These are phyloP conservation scores for Letharia columbiana DNA, from an alignment of 495 filamentous ascomycete genomes.

Conservation along the genomic window DNA sequence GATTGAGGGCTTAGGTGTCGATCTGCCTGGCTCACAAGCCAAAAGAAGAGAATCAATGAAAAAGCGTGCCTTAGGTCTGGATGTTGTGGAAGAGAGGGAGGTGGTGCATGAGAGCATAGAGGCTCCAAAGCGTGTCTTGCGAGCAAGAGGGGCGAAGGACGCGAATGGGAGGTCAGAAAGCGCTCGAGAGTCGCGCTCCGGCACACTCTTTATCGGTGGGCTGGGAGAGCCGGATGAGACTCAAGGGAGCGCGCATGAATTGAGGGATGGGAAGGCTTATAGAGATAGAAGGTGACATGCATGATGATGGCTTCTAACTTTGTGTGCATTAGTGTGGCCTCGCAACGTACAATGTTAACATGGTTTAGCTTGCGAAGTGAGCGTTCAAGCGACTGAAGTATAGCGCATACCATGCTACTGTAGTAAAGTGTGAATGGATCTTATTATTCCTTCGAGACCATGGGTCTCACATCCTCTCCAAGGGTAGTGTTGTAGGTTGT, in stretches of 20 bases:
- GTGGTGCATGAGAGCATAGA: constrained; percentile 13
- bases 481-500: background rate
- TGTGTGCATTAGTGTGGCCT: background rate
- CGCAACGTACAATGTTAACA: background rate
- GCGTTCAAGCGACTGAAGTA: background rate
- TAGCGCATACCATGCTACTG: background rate
- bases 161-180: constrained; percentile 11
- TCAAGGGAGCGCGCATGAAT: constrained; percentile 5
- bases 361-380: background rate
- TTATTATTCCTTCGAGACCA: background rate
- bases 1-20: constrained; percentile 29
- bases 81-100: constrained; percentile 30
- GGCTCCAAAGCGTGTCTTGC: constrained; percentile 14
- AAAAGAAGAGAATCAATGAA: constrained; percentile 11
- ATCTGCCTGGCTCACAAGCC: constrained; percentile 32
- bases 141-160: constrained; percentile 10
- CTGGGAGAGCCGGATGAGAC: constrained; percentile 23
- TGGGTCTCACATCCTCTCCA: background rate
- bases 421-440: background rate
- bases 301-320: background rate
- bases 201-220: constrained; percentile 25
- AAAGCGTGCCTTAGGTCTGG: constrained; percentile 7
- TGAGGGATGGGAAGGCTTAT: constrained; percentile 2
- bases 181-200: constrained; percentile 5
- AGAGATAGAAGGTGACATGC: background rate